Evolutionary conservation across 2,329 filamentous ascomycete genomes (phyloP).

Genomic region (Diplodia corticola): DNA sequence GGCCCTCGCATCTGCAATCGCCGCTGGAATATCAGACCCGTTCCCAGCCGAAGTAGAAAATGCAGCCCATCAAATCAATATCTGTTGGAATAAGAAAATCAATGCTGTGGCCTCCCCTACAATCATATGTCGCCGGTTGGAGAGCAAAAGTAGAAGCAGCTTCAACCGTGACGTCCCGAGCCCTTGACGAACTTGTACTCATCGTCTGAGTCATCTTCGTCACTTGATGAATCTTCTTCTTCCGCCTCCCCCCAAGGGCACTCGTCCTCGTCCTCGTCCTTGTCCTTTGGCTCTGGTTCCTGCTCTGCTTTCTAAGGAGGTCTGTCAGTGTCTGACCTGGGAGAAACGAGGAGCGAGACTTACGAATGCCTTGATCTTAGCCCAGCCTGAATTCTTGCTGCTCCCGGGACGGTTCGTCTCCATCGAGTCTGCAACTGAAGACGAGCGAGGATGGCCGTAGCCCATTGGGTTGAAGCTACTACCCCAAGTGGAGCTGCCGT

Average conservation of each 20-base stretch:
- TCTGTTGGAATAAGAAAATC: no score
- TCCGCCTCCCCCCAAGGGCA: conserved; percentile 36
- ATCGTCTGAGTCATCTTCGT: conserved; percentile 41
- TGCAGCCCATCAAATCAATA: no score
- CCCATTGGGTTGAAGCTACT: conserved; percentile 29
- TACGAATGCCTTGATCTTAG: conserved; percentile 37
- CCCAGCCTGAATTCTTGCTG: conserved; percentile 29
- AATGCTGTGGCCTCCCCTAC: no score
- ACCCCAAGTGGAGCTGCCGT: background rate
- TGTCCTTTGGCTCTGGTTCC: background rate
- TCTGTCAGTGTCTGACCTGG: background rate
- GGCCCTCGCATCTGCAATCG: no score
- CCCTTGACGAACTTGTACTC: conserved; percentile 30
- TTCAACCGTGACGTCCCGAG: background rate
- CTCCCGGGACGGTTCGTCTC: conserved; percentile 1
- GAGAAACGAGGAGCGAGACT: conserved; percentile 2
- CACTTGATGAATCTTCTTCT: conserved; percentile 35
- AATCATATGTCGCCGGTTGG: no score
- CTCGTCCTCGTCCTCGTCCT: background rate
- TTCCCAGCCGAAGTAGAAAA: no score
- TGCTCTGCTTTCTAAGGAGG: background rate
- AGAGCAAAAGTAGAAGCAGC: no score
- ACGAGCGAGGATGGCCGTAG: conserved; percentile 28
- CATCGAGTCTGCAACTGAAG: conserved; percentile 26
- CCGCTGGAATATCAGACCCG: no score